Base-by-base conservation (phyloP, 106 monocot genomes). In the Hemerocallis citrina region DNA sequence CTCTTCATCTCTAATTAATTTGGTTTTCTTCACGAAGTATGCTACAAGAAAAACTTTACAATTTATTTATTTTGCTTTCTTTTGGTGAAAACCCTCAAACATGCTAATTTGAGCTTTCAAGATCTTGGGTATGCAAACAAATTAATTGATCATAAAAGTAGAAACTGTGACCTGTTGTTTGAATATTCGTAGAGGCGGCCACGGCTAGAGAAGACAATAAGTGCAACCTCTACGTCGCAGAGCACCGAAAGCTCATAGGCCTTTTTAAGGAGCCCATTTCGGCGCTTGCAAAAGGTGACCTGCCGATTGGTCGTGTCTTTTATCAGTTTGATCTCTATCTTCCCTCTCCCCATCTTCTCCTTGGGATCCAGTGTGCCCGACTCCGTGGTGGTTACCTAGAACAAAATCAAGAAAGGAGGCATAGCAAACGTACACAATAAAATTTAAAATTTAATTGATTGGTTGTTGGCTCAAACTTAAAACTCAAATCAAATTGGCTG, bases 131-230 rank as follows among this genome's bases (percentile, higher is more conserved):
- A 15, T 13, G 41, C 15, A 5, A 16, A 7, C 21, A 10, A 7
- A 49, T 15, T n/a, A n/a, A n/a, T n/a, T n/a, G n/a, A n/a, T n/a
- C n/a, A n/a, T n/a, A n/a, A n/a, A n/a, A n/a, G n/a, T 22, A 31
- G 49, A 34, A 28, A 27, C 11, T 34, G 28, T 1, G 11, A 79
- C 79, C 73, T 79, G 57, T 79, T 69, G 68, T 74, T 79, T 12
- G 79, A 45, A 52, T 82, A 88, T 71, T 88, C 88, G n/a, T 88
- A 88, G 71, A 88, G 88, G 47, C 84, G 80, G 44, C 88, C 88
- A 19, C 84, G 83, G 74, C 62, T 89, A 7, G 89, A 89, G 85
- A 85, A 89, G 81, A 89, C 62, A 62, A 89, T 51, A 37, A 89
- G 81, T 10, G 89, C 84, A 8, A 89, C 77, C 66, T 89, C 89